Evolutionary conservation across 192 early-diverging fungal species (phyloP).

Genomic region (Entomortierella lignicola): DNA sequence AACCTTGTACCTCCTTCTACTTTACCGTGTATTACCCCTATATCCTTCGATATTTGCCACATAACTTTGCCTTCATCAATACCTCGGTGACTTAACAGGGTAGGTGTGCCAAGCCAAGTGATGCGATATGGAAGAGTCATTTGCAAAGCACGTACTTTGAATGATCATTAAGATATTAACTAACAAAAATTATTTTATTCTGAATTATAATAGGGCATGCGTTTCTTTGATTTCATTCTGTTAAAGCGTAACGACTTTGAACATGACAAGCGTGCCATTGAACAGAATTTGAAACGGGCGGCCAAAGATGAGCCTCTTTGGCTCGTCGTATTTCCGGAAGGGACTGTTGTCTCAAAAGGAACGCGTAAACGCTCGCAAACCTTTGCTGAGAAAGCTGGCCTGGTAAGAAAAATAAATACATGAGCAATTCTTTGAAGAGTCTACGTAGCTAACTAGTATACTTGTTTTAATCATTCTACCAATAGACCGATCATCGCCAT

Average conservation of each 20-base stretch:
- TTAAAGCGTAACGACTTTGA: constrained; percentile 85
- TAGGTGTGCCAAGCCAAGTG: not conserved
- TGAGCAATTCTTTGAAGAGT: not conserved
- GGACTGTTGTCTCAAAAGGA: constrained; percentile 86
- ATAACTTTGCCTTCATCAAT: not conserved
- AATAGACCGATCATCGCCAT: constrained; percentile 69
- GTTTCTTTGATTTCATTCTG: constrained; percentile 94
- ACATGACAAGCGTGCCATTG: constrained; percentile 75
- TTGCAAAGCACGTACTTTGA: no score
- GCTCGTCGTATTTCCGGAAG: constrained; percentile 97
- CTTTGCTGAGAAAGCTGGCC: constrained; percentile 77
- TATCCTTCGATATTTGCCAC: no score
- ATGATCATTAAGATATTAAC: no score
- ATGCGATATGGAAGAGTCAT: no score
- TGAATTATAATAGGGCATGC: constrained; percentile 72
- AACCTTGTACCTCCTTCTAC: not conserved
- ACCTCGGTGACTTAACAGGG: not conserved
- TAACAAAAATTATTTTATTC: not conserved
- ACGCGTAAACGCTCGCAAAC: constrained; percentile 74
- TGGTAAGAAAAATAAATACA: constrained; percentile 47
- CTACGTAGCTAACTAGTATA: no score
- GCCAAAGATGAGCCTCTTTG: constrained; percentile 77
- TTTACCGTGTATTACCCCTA: constrained; percentile 1
- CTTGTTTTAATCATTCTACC: not conserved
- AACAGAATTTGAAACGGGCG: constrained; percentile 68